Evolutionary conservation across 108 stramenopile genomes (phyloP), one percentile per base, ranked within the genome.

Genomic region (Fragilariopsis cylindrus): DNA sequence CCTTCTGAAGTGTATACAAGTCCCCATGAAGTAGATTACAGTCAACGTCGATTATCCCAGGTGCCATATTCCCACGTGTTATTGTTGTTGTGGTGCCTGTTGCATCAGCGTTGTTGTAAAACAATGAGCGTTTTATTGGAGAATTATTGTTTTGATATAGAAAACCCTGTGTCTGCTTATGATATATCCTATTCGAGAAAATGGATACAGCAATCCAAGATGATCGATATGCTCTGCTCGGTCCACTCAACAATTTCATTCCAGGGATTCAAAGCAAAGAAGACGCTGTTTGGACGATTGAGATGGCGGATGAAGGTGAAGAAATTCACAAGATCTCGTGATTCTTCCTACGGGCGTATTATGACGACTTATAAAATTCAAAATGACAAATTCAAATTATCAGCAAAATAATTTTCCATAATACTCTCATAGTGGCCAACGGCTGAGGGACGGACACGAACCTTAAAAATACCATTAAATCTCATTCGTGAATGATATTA

Each of bases 11-110:
- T 5, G 74, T 54, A 60, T 74, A 62, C 52, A 87, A 65, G 71
- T 87, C 86, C 11, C 44, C 19, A 57, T 87, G 86, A 54, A 65
- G 76, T 3, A 87, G 69, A 69, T 87, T 87, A 48, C 86, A 87
- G 54, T 87, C 86, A 41, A 87, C 83, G 70, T 87, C 86, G 46
- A 87, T 77, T 42, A 86, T 53, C 11, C 62, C 65, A 11, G 82
- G 77, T n/a, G 74, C 43, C 62, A 63, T 63, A n/a, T 30, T 63
- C 5, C 42, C 43, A 16, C 62, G 62, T 13, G 47, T n/a, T 52
- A 52, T 13, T 52, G 12, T 13, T 52, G 12, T 52, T 52, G 50
- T 13, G 42, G 43, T 63, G 2, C 43, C 16, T 40, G 3, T 60
- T 6, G 4, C n/a, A 30, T 21, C 40, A 5, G 62, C 62, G 11